Conservation (phyloP, 345 rosid species). For the Eucalyptus albens region DNA sequence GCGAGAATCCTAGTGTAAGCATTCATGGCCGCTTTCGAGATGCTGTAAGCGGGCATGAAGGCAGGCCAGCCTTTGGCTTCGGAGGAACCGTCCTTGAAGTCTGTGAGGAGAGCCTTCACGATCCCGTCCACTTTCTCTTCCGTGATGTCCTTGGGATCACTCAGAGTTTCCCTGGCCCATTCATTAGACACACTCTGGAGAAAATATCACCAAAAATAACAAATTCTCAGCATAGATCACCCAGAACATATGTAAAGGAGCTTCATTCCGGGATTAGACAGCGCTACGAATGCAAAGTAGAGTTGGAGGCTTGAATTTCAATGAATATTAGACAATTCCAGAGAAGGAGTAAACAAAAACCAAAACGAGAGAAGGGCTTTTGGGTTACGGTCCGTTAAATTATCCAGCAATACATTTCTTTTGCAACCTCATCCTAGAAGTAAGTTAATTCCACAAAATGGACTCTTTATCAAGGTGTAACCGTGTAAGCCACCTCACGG, state of each 20-base stretch:
- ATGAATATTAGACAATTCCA: background rate
- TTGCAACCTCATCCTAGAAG: background rate
- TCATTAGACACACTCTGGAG: background rate
- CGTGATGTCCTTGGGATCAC: background rate
- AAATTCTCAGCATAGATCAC: background rate
- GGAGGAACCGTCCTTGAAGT: background rate
- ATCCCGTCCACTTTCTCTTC: background rate
- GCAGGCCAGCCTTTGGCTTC: background rate
- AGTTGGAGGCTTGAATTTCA: background rate
- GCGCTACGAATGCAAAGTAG: background rate
- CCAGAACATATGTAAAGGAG: background rate
- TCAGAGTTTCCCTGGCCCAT: background rate
- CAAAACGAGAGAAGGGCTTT: background rate
- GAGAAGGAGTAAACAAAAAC: background rate
- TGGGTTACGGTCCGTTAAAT: background rate
- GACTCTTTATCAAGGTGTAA: background rate
- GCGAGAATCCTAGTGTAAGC: slow-evolving; percentile 36
- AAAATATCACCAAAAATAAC: background rate
- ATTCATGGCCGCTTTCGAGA: slow-evolving; percentile 35
- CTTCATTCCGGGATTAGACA: background rate
- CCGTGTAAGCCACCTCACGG: background rate
- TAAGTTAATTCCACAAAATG: background rate
- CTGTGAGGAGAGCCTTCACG: background rate
- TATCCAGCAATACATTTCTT: background rate
- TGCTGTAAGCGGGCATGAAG: slow-evolving; percentile 13